Evolutionary conservation across 352 stramenopile genomes (phyloP).

Genomic region (Phytophthora europaea): DNA sequence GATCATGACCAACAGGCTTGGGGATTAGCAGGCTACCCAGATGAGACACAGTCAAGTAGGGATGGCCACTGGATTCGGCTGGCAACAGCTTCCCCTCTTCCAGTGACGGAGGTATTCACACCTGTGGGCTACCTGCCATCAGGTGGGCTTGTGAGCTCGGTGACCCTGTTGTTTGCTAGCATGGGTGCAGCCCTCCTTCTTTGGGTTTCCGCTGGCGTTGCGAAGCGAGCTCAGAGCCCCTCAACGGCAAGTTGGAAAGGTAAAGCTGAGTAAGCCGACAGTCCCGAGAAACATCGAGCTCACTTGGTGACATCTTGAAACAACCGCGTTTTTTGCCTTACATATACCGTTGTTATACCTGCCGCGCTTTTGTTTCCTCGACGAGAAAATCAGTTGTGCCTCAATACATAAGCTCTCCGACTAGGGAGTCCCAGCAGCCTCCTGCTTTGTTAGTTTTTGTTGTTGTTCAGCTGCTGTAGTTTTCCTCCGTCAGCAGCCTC

Average conservation of each 20-base stretch:
- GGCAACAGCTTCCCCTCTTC: constrained; percentile 27
- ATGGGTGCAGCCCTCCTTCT: constrained; percentile 51
- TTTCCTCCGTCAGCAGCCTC: constrained; percentile 54
- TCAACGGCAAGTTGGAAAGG: constrained; percentile 26
- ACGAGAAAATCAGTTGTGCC: constrained; percentile 23
- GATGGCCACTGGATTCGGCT: constrained; percentile 41
- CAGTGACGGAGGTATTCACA: constrained; percentile 33
- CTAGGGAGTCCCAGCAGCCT: constrained; percentile 17
- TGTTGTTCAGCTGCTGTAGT: constrained; percentile 41
- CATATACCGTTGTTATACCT: constrained; percentile 35
- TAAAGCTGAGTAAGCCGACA: constrained; percentile 29
- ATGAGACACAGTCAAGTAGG: constrained; percentile 3
- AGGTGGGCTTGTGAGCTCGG: constrained; percentile 49
- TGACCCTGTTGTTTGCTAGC: constrained; percentile 55
- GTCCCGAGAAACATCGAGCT: not conserved
- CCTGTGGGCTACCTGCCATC: constrained; percentile 61
- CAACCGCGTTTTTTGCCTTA: constrained; percentile 21
- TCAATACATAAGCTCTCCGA: constrained; percentile 32
- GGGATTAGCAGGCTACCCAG: constrained; percentile 9
- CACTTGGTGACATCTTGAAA: constrained; percentile 5
- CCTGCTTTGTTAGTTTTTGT: constrained; percentile 8
- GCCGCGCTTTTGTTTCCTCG: constrained; percentile 10
- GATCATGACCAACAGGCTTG: constrained; percentile 25
- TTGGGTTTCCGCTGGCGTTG: constrained; percentile 32
- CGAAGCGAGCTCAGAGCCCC: constrained; percentile 14